Evolutionary conservation across 768 basidiomycete species (phyloP), one percentile per base, ranked within the genome.

Genomic region (Boletus sp.): DNA sequence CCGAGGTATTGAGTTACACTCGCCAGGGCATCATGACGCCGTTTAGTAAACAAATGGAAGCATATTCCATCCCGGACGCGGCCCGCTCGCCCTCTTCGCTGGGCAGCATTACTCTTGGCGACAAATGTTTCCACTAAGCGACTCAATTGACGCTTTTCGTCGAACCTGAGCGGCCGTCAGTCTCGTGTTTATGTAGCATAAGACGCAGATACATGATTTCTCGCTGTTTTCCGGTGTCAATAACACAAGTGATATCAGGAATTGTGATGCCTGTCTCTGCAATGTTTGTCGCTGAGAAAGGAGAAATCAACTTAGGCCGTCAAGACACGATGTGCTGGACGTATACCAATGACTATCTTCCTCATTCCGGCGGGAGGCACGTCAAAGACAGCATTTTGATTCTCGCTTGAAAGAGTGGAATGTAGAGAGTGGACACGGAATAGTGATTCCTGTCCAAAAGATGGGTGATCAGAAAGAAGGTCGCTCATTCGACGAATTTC

Each of bases 201-300:
- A 46, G 30, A 41, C 0, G 27, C 15, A 63, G 63, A 47, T 54
- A 88, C 87, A 88, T 83, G 88, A 97, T 97, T 74, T 97, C 94
- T 60, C 92, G 81, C 68, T 97, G 93, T 64, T 90, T 93, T 45
- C 95, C 94, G 0, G 86, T 83, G 65, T 99, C 96, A 55, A 98
- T 93, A 23, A 98, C 96, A 60, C 93, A 94, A 9, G 94, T 96
- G 55, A 97, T 90, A 63, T 99, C 97, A 7, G 96, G 96, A 51
- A 99, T 99, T 2, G 97, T 99, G 51, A 99, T 91, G 62, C 96
- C 96, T 14, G 96, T 99, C 72, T 99, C 96, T 15, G 93, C 90
- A 61, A 95, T 93, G 65, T 96, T 93, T 33, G 92, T 93, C 3
- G 90, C 90, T 93, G 44, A 34, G 25, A 40, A 17, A 50, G 15